Base-by-base conservation (phyloP, 2,329 filamentous ascomycete species). In the Calycina herbarum region DNA sequence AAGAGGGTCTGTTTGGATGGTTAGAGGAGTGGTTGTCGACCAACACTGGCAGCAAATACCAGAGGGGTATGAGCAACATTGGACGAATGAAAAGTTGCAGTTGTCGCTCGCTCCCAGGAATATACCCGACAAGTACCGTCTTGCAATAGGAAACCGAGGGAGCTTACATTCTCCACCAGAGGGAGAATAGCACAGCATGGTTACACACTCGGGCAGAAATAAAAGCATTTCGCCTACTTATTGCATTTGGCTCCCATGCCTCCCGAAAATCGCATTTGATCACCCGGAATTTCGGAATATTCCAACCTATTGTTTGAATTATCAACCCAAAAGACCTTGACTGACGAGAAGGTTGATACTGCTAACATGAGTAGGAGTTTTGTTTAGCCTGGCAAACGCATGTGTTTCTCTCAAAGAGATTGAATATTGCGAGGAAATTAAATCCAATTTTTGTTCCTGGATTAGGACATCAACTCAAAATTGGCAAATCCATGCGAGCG, bases 1-100 rank as follows among this genome's bases (percentile, higher is more conserved):
- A 54, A 54, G 20, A 54, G 4, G 48, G 20, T 24, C 3, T 24
- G 20, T 27, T 24, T 54, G 48, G 48, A 27, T 27, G 20, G 20
- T 13, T 13, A 24, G 20, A 54, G 48, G 24, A 27, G 48, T 24
- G 24, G 48, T 4, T 54, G 20, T 54, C 10, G 20, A 13, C 48
- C 20, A 54, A 54, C 27, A 54, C 3, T 54, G 20, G 20, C 20
- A 20, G 48, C 48, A 54, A 15, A 24, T 20, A 27, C 20, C 24
- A 27, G 31, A 33, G 10, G 48, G 48, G 20, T 27, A 24, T 27
- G 20, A 10, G 10, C 20, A 54, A 27, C 24, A 40, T 54, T 27
- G 48, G 48, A 54, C 48, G 48, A 54, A 24, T 54, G 48, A 27
- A 27, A 40, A 24, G n/a, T 54, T 54, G 20, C 48, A 54, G 48